A percentile compares a stretch with the other conserved stretches of the same genome.
These are phyloP conservation scores for Rhizopus sp. DNA, from an alignment of 371 early-diverging fungal genomes.

Conservation along the genomic window DNA sequence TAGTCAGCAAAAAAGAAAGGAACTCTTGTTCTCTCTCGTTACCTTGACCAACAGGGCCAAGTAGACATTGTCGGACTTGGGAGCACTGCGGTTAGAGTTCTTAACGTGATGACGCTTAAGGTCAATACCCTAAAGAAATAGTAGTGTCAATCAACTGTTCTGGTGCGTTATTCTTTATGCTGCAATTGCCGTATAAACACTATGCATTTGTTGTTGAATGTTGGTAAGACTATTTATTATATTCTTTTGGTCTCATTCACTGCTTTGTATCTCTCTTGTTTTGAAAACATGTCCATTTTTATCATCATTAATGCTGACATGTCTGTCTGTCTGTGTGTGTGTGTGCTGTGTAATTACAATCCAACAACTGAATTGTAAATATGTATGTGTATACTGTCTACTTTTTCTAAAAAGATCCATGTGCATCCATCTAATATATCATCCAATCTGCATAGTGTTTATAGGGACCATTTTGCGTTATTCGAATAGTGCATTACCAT, in stretches of 20 bases:
- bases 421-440: conserved; percentile 1
- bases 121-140: conserved; percentile 85
- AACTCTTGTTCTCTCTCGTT: background rate
- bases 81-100: conserved; percentile 85
- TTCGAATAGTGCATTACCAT: conserved; percentile 17
- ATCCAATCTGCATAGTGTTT: conserved; percentile 5
- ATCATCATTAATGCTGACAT: no score
- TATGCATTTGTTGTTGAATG: background rate
- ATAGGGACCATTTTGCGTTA: background rate
- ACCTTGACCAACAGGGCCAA: conserved; percentile 92
- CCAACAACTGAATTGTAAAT: no score
- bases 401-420: background rate
- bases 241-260: background rate
- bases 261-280: no score
- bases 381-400: no score
- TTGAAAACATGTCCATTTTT: no score
- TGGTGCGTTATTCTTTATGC: background rate
- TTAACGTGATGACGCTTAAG: conserved; percentile 94
- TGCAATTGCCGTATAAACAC: conserved; percentile 4
- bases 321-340: no score
- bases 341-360: no score
- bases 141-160: background rate
- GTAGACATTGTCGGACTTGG: conserved; percentile 93
- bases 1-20: conserved; percentile 1
- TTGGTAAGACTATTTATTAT: background rate